Evolutionary conservation across 106 monocot species (phyloP).

Genomic region (Dendrobium chrysotoxum): DNA sequence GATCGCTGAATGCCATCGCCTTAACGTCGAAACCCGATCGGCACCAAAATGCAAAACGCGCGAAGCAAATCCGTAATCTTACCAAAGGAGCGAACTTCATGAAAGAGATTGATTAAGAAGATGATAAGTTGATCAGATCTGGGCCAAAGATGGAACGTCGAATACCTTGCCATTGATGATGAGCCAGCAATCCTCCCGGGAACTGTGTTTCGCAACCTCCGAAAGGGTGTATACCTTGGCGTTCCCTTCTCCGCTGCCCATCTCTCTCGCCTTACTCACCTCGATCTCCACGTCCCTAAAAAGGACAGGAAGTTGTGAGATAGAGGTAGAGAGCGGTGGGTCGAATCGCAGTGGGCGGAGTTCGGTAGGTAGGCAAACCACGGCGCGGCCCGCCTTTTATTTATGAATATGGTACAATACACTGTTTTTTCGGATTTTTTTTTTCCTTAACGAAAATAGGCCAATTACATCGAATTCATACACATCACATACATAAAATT

Average conservation of each 20-base stretch:
- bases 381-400: neutral
- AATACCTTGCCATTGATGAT: conserved; percentile 19
- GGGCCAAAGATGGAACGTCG: neutral
- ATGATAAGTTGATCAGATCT: neutral
- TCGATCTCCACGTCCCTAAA: neutral
- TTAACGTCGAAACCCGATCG: neutral
- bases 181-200: conserved; percentile 16
- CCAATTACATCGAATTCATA: too few relatives aligned
- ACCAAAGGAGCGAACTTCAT: neutral
- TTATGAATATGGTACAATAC: neutral
- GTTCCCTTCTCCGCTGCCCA: conserved; percentile 5
- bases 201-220: conserved; percentile 11
- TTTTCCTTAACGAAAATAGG: too few relatives aligned
- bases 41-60: neutral
- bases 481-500: too few relatives aligned
- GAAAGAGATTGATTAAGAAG: neutral
- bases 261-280: conserved; percentile 5
- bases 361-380: too few relatives aligned
- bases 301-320: neutral
- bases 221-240: conserved; percentile 3
- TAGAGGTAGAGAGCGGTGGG: neutral
- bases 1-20: neutral
- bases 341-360: neutral
- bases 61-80: too few relatives aligned
- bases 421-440: too few relatives aligned